Conservation (phyloP, 305 asterid genomes). For the Fraxinus sp. region DNA sequence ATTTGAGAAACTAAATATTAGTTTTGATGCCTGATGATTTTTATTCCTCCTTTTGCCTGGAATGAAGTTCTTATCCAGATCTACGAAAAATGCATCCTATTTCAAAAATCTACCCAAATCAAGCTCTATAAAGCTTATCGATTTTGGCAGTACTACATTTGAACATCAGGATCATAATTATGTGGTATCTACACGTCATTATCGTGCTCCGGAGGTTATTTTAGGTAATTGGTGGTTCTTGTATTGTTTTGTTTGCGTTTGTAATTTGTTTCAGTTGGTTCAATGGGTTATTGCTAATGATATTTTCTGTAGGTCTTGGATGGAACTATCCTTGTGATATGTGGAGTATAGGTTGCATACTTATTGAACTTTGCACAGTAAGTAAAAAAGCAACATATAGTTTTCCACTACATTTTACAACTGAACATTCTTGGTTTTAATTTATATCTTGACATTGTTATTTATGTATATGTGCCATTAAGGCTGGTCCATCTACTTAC, state of each 20-base stretch:
- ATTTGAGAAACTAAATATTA: neutral
- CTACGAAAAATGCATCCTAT: constrained; percentile 59
- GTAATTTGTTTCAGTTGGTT: constrained; percentile 12
- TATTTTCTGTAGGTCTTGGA: constrained; percentile 64
- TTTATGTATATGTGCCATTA: neutral
- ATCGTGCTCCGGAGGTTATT: constrained; percentile 96
- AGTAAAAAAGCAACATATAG: constrained; percentile 30
- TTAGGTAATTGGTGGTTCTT: constrained; percentile 53
- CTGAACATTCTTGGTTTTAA: neutral
- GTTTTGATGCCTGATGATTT: constrained; percentile 19
- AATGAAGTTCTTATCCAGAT: constrained; percentile 57
- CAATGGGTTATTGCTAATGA: constrained; percentile 5
- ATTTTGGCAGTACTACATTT: constrained; percentile 85
- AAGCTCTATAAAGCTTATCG: constrained; percentile 87
- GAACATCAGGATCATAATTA: constrained; percentile 82
- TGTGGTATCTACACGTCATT: constrained; percentile 85
- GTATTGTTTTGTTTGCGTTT: constrained; percentile 21
- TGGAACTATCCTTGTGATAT: constrained; percentile 92
- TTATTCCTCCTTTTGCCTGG: constrained; percentile 26
- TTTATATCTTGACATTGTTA: neutral
- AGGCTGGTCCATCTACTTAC: neutral
- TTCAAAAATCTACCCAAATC: constrained; percentile 83
- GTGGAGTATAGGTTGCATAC: constrained; percentile 94
- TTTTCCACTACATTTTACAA: neutral
- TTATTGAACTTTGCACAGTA: constrained; percentile 83